A percentile compares a stretch with the other conserved stretches of the same genome.
Evolutionary conservation across 768 basidiomycete species (phyloP).

Genomic region (Serendipita sp.): DNA sequence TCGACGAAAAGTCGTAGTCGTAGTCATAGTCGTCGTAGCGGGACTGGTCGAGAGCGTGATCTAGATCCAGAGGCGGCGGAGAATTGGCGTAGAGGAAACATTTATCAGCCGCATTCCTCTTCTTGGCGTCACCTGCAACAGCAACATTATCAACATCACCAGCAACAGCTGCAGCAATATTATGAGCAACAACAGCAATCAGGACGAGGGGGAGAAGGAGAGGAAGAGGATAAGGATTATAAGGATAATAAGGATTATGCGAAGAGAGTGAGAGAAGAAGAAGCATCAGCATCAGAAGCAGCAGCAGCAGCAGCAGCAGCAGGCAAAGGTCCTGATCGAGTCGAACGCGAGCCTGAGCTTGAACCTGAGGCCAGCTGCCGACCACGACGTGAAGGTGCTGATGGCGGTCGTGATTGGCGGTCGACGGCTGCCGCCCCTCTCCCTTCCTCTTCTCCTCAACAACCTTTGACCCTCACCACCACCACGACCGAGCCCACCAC

Average conservation of each 20-base stretch:
- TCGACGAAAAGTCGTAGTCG: too few relatives aligned
- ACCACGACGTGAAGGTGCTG: not conserved
- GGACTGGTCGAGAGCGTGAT: too few relatives aligned
- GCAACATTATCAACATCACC: too few relatives aligned
- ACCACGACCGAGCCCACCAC: not conserved
- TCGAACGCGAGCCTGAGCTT: not conserved
- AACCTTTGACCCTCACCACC: not conserved
- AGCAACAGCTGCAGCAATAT: too few relatives aligned
- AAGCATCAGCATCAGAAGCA: not conserved
- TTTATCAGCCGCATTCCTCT: too few relatives aligned
- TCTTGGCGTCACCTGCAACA: too few relatives aligned
- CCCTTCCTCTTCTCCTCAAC: not conserved
- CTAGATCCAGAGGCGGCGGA: too few relatives aligned
- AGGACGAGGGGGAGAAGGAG: not conserved
- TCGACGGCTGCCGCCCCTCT: not conserved
- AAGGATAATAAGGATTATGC: not conserved
- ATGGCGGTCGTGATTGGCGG: not conserved
- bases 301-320: not conserved
- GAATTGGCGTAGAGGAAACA: too few relatives aligned
- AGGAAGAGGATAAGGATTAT: not conserved
- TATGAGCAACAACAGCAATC: too few relatives aligned
- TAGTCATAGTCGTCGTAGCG: too few relatives aligned
- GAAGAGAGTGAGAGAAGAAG: not conserved
- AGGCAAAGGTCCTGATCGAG: not conserved
- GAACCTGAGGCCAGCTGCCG: not conserved